Evolutionary conservation across 306 rosid species (phyloP), one percentile per base, ranked within the genome.

Genomic region (Cucurbita ficifolia): DNA sequence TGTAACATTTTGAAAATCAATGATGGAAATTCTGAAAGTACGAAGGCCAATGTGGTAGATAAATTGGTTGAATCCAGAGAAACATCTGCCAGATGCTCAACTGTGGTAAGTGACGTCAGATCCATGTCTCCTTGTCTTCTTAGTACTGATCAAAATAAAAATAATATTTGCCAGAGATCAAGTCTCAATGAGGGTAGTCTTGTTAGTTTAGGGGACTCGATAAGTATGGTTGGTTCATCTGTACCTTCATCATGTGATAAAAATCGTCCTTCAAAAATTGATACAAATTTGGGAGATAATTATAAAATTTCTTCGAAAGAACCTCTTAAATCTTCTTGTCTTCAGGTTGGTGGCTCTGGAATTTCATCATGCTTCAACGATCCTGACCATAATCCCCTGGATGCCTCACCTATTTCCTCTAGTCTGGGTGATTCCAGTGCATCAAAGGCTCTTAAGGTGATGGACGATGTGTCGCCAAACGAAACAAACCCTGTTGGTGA

Each of bases 51-150:
- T 75, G 69, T 79, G 76, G 76, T 72, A 29, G 75, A 68, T 59
- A 81, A 81, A 80, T 76, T 81, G 77, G 78, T 43, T 54, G 88
- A 77, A 56, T 56, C 79, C 60, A 68, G 58, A 19, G 81, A 80
- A 53, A 57, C 24, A 38, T 81, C 70, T 80, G 69, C 58, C 75
- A 79, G 79, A 52, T 76, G 75, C 65, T 76, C 70, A 49, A 35
- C 55, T 61, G 40, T 14, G 62, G 76, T 17, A 73, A 52, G 77
- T 78, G 78, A 77, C 68, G 22, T 46, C 51, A 79, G 77, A 79
- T 74, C 80, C 64, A 69, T 55, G 70, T 81, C 70, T 74, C 18
- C 77, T 51, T 57, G 76, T 76, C 36, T 83, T 65, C 64, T 42
- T 62, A 49, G 48, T 82, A 56, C 83, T 77, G 58, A 42, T 22